phyloP scores from a whole-genome alignment of 2,329 filamentous ascomycete genomes.

The Nigrospora osmanthi region DNA sequence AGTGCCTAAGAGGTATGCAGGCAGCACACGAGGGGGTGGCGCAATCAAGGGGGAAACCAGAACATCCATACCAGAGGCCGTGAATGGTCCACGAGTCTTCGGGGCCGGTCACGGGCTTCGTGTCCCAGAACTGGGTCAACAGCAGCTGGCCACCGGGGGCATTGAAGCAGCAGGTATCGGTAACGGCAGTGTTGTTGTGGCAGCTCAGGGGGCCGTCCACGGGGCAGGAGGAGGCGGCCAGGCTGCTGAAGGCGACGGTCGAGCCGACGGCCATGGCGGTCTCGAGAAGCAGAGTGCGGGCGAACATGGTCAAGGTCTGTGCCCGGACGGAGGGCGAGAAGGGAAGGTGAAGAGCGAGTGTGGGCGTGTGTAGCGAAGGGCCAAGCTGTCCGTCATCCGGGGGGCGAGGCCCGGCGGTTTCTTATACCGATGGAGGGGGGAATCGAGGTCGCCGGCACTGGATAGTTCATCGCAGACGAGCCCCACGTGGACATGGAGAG shows the following conservation, averaged over 20 bases:
- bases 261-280: constrained; percentile 1
- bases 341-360: neutral
- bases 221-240: constrained; percentile 20
- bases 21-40: too few relatives aligned
- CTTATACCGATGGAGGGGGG: too few relatives aligned
- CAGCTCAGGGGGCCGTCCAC: constrained; percentile 32
- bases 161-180: constrained; percentile 67
- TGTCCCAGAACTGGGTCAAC: constrained; percentile 74
- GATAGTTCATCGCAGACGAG: too few relatives aligned
- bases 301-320: neutral
- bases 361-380: too few relatives aligned
- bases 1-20: too few relatives aligned
- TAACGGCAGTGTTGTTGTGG: constrained; percentile 20
- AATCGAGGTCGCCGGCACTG: too few relatives aligned
- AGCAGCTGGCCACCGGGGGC: constrained; percentile 63
- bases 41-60: neutral
- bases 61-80: constrained; percentile 47
- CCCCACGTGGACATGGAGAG: too few relatives aligned
- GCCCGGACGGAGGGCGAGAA: neutral
- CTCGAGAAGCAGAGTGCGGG: neutral
- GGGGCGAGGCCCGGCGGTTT: too few relatives aligned
- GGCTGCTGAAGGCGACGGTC: neutral
- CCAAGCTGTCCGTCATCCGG: too few relatives aligned
- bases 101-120: constrained; percentile 55
- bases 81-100: constrained; percentile 67